These are phyloP conservation scores for Phytophthora meadii DNA, from an alignment of 352 stramenopile species.

Conservation along the genomic window DNA sequence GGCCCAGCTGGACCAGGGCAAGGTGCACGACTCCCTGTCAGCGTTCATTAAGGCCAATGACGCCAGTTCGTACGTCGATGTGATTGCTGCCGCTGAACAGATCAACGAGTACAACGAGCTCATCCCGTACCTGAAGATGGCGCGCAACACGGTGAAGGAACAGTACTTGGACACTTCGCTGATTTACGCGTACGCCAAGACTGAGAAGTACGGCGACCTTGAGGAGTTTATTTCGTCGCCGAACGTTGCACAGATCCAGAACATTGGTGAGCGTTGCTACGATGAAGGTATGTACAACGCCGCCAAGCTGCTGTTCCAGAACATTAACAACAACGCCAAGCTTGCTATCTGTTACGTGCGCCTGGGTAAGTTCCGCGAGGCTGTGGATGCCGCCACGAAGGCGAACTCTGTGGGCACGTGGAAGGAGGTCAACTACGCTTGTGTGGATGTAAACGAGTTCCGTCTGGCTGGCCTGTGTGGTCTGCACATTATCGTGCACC, in stretches of 20 bases:
- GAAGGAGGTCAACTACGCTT: conserved; percentile 99
- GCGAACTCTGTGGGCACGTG: conserved; percentile 99
- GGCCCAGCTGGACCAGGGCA: conserved; percentile 96
- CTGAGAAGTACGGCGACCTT: conserved; percentile 98
- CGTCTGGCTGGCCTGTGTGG: conserved; percentile 97
- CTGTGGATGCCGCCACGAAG: conserved; percentile 98
- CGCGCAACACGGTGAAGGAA: conserved; percentile 98
- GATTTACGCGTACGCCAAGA: conserved; percentile 99
- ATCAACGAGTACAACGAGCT: conserved; percentile 97
- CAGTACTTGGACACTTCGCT: conserved; percentile 99
- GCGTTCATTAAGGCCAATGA: conserved; percentile 99
- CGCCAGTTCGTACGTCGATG: conserved; percentile 96
- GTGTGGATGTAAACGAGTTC: conserved; percentile 98
- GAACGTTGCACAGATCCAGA: conserved; percentile 99
- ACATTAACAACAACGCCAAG: conserved; percentile 99
- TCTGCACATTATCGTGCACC: conserved; percentile 99
- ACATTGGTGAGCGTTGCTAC: conserved; percentile 98
- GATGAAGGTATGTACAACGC: conserved; percentile 99
- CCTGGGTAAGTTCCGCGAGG: conserved; percentile 99
- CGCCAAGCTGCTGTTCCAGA: conserved; percentile 99
- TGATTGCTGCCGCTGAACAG: conserved; percentile 97
- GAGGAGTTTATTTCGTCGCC: conserved; percentile 99
- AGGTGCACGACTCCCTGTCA: conserved; percentile 97
- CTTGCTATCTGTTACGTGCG: conserved; percentile 99
- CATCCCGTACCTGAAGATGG: conserved; percentile 99